phyloP scores from a whole-genome alignment of 345 rosid genomes.

The Hypericum androsaemum region DNA sequence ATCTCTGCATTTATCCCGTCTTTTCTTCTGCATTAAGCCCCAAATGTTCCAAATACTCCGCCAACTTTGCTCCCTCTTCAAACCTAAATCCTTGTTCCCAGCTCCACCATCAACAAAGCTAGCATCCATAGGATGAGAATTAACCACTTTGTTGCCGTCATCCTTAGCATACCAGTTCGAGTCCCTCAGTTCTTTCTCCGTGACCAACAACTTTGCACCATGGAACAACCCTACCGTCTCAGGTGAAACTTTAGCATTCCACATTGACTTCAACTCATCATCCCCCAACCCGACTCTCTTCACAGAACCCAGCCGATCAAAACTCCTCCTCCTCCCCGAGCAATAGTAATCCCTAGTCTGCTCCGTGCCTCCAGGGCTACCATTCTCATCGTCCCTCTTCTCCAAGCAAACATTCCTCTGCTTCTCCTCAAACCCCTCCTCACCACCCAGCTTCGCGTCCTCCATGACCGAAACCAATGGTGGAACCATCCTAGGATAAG shows the following conservation, averaged over 20 bases:
- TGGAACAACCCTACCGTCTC: conserved; percentile 36
- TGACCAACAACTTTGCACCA: conserved; percentile 44
- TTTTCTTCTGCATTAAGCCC: conserved; percentile 19
- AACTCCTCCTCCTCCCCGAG: conserved; percentile 15
- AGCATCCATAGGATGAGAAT: conserved; percentile 11
- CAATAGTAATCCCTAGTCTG: conserved; percentile 27
- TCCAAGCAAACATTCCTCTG: conserved; percentile 23
- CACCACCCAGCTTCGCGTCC: conserved; percentile 36
- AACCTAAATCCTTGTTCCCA: conserved; percentile 11
- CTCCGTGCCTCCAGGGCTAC: conserved; percentile 23
- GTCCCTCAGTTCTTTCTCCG: conserved; percentile 42
- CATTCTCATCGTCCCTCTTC: conserved; percentile 8
- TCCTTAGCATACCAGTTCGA: conserved; percentile 31
- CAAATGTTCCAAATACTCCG: conserved; percentile 17
- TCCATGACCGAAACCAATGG: conserved; percentile 43
- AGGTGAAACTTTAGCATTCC: conserved; percentile 32
- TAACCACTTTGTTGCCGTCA: background rate
- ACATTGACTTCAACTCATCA: conserved; percentile 20
- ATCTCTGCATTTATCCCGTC: conserved; percentile 17
- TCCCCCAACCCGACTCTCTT: conserved; percentile 18
- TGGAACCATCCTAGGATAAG: conserved; percentile 28
- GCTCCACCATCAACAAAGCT: conserved; percentile 12
- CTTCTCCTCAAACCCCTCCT: conserved; percentile 18
- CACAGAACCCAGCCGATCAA: conserved; percentile 17
- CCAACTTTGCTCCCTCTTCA: conserved; percentile 16